Percentiles rank a stretch among this genome's conserved stretches.
These are phyloP conservation scores for Hemileia vastatrix DNA, from an alignment of 1,284 basidiomycete genomes.

Conservation along the genomic window DNA sequence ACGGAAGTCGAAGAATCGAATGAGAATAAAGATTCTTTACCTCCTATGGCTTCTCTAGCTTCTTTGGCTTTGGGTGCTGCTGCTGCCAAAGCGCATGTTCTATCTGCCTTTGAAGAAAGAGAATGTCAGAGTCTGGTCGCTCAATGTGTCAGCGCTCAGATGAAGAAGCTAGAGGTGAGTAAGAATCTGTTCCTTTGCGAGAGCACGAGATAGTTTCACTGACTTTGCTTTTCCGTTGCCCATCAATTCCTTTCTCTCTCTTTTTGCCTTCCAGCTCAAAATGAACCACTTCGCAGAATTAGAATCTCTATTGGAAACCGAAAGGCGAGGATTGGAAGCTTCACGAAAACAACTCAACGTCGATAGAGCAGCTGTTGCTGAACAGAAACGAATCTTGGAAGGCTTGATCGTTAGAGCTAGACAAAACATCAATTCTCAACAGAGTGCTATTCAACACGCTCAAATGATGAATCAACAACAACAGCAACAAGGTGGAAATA, in stretches of 20 bases:
- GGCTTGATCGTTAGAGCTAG: constrained; percentile 21
- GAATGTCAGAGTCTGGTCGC: constrained; percentile 72
- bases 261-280: constrained; percentile 49
- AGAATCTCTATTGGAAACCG: constrained; percentile 77
- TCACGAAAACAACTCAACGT: constrained; percentile 37
- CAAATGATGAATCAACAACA: constrained; percentile 31
- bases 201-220: too few relatives aligned
- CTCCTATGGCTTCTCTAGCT: constrained; percentile 52
- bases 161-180: constrained; percentile 75
- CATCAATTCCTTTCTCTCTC: not conserved
- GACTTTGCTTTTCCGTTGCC: too few relatives aligned
- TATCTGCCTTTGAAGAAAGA: constrained; percentile 75
- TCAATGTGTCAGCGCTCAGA: constrained; percentile 73
- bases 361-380: constrained; percentile 35
- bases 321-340: constrained; percentile 60
- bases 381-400: not conserved
- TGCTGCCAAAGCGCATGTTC: constrained; percentile 68
- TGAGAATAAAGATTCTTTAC: constrained; percentile 1
- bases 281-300: constrained; percentile 82
- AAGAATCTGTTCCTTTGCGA: too few relatives aligned
- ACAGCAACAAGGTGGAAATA: too few relatives aligned
- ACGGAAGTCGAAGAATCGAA: constrained; percentile 12
- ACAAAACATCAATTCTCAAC: constrained; percentile 37
- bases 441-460: constrained; percentile 36
- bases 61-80: constrained; percentile 77